Evolutionary conservation across 495 filamentous ascomycete species (phyloP).

Genomic region (Penicillium soppii): DNA sequence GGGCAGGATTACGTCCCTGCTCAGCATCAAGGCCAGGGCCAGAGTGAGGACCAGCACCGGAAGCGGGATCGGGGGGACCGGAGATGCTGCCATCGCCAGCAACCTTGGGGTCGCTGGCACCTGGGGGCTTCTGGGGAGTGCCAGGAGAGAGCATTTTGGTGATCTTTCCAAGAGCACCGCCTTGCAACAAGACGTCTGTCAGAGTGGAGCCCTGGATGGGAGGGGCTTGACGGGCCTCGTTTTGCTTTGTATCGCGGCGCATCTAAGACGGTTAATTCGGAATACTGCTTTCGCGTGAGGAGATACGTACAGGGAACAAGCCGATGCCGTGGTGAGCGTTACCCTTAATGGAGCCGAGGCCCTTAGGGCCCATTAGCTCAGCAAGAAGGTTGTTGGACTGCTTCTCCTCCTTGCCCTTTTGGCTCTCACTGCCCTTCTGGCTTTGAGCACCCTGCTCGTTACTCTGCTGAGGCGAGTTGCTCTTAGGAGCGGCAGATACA

Average conservation of each 20-base stretch:
- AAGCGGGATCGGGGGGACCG: conserved; percentile 4
- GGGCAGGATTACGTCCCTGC: neutral
- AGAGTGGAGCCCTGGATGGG: conserved; percentile 26
- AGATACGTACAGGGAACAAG: conserved; percentile 18
- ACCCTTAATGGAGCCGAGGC: conserved; percentile 19
- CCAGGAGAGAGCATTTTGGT: conserved; percentile 11
- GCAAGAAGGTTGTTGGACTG: conserved; percentile 7
- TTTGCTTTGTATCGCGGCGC: conserved; percentile 15
- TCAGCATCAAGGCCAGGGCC: conserved; percentile 4
- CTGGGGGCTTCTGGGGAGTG: neutral
- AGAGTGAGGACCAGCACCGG: conserved; percentile 7
- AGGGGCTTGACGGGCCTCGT: conserved; percentile 11
- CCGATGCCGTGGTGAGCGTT: conserved; percentile 25
- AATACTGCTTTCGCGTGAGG: neutral
- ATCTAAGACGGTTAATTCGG: conserved; percentile 17
- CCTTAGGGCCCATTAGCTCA: conserved; percentile 11
- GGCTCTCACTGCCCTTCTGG: neutral
- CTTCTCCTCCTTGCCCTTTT: conserved; percentile 3
- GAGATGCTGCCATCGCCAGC: neutral
- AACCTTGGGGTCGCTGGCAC: neutral
- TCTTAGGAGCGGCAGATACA: neutral
- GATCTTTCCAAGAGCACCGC: conserved; percentile 19
- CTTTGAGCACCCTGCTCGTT: no score
- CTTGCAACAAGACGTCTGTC: conserved; percentile 14
- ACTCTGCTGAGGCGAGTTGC: neutral